Evolutionary conservation across 2,329 filamentous ascomycete genomes (phyloP).

Genomic region (Fusarium bactridioides): DNA sequence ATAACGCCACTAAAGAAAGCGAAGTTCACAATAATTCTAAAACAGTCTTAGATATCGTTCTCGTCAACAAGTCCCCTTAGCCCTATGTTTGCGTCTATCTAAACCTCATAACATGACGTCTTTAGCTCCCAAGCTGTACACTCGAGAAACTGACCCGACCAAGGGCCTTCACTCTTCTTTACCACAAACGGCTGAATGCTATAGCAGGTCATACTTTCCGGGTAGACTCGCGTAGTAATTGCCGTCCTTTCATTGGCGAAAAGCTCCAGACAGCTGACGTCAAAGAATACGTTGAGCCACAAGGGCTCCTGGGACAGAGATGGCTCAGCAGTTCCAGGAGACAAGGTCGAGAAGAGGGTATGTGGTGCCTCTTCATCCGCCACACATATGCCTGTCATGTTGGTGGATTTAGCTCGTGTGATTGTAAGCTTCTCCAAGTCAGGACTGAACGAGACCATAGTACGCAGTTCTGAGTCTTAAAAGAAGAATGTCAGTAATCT

Average conservation of each 20-base stretch:
- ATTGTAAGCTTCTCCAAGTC: neutral
- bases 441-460: neutral
- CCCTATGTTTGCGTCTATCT: fast-evolving
- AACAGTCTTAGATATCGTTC: neutral
- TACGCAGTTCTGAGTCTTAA: neutral
- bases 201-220: neutral
- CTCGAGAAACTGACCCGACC: neutral
- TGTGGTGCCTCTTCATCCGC: neutral
- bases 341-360: neutral
- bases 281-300: neutral
- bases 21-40: fast-evolving
- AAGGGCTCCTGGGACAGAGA: fast-evolving
- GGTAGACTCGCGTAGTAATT: neutral
- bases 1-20: too few relatives aligned
- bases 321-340: neutral
- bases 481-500: fast-evolving
- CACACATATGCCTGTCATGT: neutral
- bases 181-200: neutral
- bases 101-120: fast-evolving
- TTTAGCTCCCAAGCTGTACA: neutral
- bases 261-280: neutral
- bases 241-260: neutral
- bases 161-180: neutral
- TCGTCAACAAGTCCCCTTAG: fast-evolving
- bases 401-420: neutral